Evolutionary conservation across 768 basidiomycete species (phyloP).

Genomic region (Russula ochroleuca): DNA sequence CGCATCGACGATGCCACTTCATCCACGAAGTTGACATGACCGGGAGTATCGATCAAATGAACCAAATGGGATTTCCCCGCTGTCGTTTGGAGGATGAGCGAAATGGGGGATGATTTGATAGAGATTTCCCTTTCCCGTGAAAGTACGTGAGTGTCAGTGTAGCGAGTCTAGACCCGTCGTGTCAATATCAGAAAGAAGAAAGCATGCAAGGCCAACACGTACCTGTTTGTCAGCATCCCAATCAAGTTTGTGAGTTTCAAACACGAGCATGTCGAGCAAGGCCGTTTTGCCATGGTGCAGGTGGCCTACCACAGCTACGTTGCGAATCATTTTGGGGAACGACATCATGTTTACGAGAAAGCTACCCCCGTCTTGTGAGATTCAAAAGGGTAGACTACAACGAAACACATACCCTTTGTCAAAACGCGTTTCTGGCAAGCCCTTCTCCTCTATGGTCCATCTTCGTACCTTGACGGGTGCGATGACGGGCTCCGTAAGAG

Average conservation of each 20-base stretch:
- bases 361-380: conserved; percentile 41
- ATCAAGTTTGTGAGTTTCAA: conserved; percentile 91
- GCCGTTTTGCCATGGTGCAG: conserved; percentile 98
- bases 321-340: conserved; percentile 92
- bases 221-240: conserved; percentile 89
- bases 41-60: conserved; percentile 95
- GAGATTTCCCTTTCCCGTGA: conserved; percentile 88
- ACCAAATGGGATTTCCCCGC: conserved; percentile 89
- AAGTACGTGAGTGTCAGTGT: conserved; percentile 92
- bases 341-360: conserved; percentile 89
- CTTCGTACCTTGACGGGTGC: conserved; percentile 92
- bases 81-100: conserved; percentile 78
- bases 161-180: conserved; percentile 59
- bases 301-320: conserved; percentile 94
- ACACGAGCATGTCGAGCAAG: conserved; percentile 93
- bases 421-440: conserved; percentile 94
- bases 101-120: conserved; percentile 96
- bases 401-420: conserved; percentile 76
- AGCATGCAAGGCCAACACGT: neutral
- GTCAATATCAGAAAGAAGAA: conserved; percentile 18
- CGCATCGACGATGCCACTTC: conserved; percentile 88
- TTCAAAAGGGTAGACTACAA: neutral
- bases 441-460: conserved; percentile 94
- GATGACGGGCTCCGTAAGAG: conserved; percentile 89
- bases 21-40: conserved; percentile 98